phyloP scores from a whole-genome alignment of 192 early-diverging fungal genomes.

The Mortierella hygrophila region DNA sequence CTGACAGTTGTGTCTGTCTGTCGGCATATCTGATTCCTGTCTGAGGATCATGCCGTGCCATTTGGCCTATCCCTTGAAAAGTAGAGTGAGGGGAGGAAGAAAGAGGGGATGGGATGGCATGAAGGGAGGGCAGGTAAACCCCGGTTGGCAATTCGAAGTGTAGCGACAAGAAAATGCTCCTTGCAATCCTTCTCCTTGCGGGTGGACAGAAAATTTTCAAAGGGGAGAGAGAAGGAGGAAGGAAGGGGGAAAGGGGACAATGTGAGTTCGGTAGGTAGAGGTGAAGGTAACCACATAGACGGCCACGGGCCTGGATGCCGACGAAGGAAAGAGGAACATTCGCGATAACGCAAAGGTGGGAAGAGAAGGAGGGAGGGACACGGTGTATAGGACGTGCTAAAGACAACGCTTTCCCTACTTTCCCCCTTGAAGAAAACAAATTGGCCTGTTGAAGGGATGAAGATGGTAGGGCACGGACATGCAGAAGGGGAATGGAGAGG shows the following conservation, averaged over 20 bases:
- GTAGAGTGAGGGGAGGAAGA: neutral
- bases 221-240: neutral
- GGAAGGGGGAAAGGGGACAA: neutral
- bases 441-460: too few species aligned
- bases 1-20: too few species aligned
- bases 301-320: too few species aligned
- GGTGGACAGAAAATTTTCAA: neutral
- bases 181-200: neutral
- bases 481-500: too few species aligned
- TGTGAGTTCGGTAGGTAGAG: too few species aligned
- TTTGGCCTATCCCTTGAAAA: neutral
- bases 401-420: too few species aligned
- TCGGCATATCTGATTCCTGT: neutral
- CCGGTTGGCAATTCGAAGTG: neutral
- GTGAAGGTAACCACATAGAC: neutral
- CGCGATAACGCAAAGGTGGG: too few species aligned
- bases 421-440: too few species aligned
- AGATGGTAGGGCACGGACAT: too few species aligned
- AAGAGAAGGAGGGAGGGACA: too few species aligned
- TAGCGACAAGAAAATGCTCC: neutral
- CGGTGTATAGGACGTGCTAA: too few species aligned
- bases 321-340: too few species aligned
- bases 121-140: neutral
- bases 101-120: neutral
- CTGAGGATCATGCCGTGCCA: neutral